These are phyloP conservation scores for Micractinium conductrix DNA, from an alignment of 139 green algal genomes.

Conservation along the genomic window DNA sequence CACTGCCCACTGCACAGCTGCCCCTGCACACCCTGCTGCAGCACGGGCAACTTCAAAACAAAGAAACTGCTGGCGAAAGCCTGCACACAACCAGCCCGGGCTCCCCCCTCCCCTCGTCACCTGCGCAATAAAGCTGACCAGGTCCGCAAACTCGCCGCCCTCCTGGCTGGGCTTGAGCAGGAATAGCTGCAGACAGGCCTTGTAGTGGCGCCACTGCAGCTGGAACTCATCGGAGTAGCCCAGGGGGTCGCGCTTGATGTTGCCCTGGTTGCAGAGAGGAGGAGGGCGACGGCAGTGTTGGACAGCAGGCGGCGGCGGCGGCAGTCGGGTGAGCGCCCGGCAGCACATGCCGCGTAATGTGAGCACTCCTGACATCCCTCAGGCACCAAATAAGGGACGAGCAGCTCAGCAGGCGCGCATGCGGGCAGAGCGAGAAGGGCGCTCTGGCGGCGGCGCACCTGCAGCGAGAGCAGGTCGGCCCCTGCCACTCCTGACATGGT, in stretches of 20 bases:
- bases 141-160: conserved; percentile 82
- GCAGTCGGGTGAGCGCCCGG: no score
- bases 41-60: no score
- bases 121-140: conserved; percentile 94
- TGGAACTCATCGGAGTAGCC: conserved; percentile 95
- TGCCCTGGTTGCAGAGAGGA: conserved; percentile 61
- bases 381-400: no score
- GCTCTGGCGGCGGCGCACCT: conserved; percentile 28
- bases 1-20: no score
- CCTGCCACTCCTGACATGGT: conserved; percentile 21
- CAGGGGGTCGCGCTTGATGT: conserved; percentile 91
- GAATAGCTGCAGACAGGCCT: conserved; percentile 87
- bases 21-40: no score
- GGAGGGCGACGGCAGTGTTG: not conserved
- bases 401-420: not conserved
- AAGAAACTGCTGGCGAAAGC: no score
- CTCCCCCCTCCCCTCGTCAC: no score
- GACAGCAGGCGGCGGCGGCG: not conserved
- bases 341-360: not conserved
- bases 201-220: conserved; percentile 87
- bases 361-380: not conserved
- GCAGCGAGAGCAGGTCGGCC: conserved; percentile 33
- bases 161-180: conserved; percentile 84
- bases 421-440: not conserved
- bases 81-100: no score